phyloP scores from a whole-genome alignment of 176 grass and related monocot genomes.

The Triticum aestivum region DNA sequence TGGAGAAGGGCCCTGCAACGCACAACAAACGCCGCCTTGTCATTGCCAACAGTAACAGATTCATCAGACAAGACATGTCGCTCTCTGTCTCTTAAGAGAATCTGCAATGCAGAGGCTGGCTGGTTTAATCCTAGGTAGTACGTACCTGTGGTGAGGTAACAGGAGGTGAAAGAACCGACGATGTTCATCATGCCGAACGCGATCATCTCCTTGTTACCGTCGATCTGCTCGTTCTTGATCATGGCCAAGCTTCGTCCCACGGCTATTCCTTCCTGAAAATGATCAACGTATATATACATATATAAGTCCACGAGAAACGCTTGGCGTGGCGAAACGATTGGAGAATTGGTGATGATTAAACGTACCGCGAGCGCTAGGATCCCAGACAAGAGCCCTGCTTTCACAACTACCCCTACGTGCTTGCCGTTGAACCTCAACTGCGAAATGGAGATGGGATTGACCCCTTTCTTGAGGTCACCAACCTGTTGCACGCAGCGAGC shows the following conservation, averaged over 20 bases:
- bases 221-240: slow-evolving; percentile 92
- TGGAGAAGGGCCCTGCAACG: slow-evolving; percentile 85
- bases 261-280: slow-evolving; percentile 86
- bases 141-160: slow-evolving; percentile 93
- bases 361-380: slow-evolving; percentile 84
- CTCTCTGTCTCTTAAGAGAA: not conserved
- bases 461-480: slow-evolving; percentile 80
- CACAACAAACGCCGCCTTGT: not conserved
- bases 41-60: not conserved
- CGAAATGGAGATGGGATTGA: slow-evolving; percentile 75
- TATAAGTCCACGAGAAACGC: not conserved
- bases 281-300: not conserved
- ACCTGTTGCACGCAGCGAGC: slow-evolving; percentile 48
- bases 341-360: not conserved
- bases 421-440: slow-evolving; percentile 52
- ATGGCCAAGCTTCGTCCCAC: slow-evolving; percentile 83
- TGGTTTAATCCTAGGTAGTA: not conserved
- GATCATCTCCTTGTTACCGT: slow-evolving; percentile 99
- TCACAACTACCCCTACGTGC: slow-evolving; percentile 45
- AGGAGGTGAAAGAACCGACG: slow-evolving; percentile 88
- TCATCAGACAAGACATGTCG: not conserved
- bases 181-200: slow-evolving; percentile 97
- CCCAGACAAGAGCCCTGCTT: slow-evolving; percentile 71
- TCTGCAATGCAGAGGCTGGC: not conserved
- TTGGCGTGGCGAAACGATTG: not conserved